Evolutionary conservation across 2,329 filamentous ascomycete species (phyloP).

Genomic region (Pseudopyricularia cyperi): DNA sequence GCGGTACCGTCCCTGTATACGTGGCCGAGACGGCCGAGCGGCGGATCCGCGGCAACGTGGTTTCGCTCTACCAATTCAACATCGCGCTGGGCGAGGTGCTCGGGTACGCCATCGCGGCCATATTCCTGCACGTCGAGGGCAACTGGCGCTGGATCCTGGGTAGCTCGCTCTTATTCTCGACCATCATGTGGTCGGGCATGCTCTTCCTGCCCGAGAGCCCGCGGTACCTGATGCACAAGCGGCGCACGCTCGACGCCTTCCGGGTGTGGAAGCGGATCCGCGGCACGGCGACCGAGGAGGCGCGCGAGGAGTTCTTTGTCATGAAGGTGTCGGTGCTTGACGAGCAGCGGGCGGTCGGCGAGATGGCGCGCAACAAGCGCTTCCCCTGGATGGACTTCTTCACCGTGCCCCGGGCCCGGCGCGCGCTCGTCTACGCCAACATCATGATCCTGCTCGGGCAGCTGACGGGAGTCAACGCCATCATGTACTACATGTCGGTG

Average conservation of each 20-base stretch:
- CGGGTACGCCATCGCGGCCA: conserved; percentile 59
- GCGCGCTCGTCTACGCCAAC: conserved; percentile 54
- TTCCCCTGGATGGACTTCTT: conserved; percentile 65
- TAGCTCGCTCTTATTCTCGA: conserved; percentile 58
- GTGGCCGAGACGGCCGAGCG: conserved; percentile 61
- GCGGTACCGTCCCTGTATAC: conserved; percentile 62
- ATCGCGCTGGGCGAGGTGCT: conserved; percentile 64
- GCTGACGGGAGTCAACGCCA: conserved; percentile 56
- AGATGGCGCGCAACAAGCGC: conserved; percentile 36
- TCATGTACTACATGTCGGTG: conserved; percentile 60
- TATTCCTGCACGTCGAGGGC: conserved; percentile 55
- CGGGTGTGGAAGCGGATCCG: conserved; percentile 63
- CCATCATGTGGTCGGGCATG: conserved; percentile 49
- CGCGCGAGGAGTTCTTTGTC: conserved; percentile 57
- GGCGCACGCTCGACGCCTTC: conserved; percentile 43
- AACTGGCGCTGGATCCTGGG: conserved; percentile 67
- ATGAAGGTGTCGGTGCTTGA: conserved; percentile 52
- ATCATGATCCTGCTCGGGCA: conserved; percentile 60
- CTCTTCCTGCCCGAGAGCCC: conserved; percentile 60
- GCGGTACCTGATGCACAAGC: conserved; percentile 58
- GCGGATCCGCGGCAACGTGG: conserved; percentile 55
- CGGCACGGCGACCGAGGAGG: conserved; percentile 40
- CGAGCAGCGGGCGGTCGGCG: conserved; percentile 38
- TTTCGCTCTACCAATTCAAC: conserved; percentile 64
- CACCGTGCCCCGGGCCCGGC: conserved; percentile 53